Conservation (phyloP, 257 asterid genomes). For the Agastache rugosa region DNA sequence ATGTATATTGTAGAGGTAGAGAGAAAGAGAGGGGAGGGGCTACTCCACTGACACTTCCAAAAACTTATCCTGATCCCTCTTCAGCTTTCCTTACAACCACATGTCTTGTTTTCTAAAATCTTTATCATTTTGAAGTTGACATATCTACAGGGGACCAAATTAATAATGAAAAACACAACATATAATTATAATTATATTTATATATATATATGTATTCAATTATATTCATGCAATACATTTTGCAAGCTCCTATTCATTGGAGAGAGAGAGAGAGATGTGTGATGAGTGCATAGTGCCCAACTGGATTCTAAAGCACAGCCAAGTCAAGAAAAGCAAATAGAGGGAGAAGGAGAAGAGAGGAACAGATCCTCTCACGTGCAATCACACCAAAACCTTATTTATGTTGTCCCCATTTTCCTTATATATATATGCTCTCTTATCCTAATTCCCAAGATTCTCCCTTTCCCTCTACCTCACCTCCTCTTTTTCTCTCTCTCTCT, state of each 20-base stretch:
- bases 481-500: not conserved
- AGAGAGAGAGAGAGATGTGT: constrained; percentile 28
- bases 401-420: constrained; percentile 40
- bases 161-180: not conserved
- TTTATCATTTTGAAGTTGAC: constrained; percentile 45
- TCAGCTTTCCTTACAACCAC: constrained; percentile 51
- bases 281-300: constrained; percentile 51
- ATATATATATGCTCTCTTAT: constrained; percentile 38
- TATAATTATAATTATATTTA: too few relatives aligned
- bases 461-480: not conserved
- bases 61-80: constrained; percentile 37
- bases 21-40: not conserved
- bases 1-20: too few relatives aligned
- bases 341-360: constrained; percentile 43
- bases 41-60: constrained; percentile 18
- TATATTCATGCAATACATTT: not conserved
- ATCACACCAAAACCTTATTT: constrained; percentile 37
- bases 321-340: constrained; percentile 40
- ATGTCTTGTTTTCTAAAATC: constrained; percentile 48
- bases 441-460: constrained; percentile 35
- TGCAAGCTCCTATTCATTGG: constrained; percentile 17
- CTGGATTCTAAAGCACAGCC: constrained; percentile 51
- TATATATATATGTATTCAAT: not conserved
- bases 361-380: constrained; percentile 58
- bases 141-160: constrained; percentile 45